phyloP scores from a whole-genome alignment of 257 asterid genomes.

The Przewalskia tangutica region DNA sequence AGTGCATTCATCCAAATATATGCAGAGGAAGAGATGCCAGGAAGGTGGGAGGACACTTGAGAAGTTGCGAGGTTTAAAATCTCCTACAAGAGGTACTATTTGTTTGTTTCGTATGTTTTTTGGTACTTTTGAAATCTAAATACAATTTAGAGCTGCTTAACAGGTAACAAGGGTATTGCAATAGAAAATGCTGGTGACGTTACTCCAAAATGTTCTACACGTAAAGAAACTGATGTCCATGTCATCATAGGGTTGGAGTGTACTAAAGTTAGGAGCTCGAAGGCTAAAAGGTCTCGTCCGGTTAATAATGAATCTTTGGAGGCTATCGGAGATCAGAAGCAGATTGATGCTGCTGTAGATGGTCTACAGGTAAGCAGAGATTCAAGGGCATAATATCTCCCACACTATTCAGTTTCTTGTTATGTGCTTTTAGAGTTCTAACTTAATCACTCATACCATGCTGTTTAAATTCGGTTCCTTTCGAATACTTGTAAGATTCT shows the following conservation, averaged over 20 bases:
- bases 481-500: not conserved
- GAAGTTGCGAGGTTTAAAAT: conserved; percentile 8
- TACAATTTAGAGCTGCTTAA: conserved; percentile 16
- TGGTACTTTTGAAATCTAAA: conserved; percentile 2
- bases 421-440: not conserved
- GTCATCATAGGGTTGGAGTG: conserved; percentile 58
- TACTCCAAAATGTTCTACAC: conserved; percentile 20
- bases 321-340: conserved; percentile 23
- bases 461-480: not conserved
- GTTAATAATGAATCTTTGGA: conserved; percentile 16
- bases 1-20: not conserved
- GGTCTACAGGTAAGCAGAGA: conserved; percentile 25
- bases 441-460: not conserved
- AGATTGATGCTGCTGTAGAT: conserved; percentile 17
- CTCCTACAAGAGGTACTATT: not conserved
- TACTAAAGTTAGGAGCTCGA: conserved; percentile 27
- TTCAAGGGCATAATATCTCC: not conserved
- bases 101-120: not conserved
- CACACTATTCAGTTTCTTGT: not conserved
- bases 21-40: conserved; percentile 43
- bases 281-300: conserved; percentile 13
- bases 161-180: conserved; percentile 32
- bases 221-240: conserved; percentile 23
- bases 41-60: conserved; percentile 14
- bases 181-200: conserved; percentile 24